Evolutionary conservation across 768 basidiomycete species (phyloP), one percentile per base, ranked within the genome.

Genomic region (Kondoa malvinella): DNA sequence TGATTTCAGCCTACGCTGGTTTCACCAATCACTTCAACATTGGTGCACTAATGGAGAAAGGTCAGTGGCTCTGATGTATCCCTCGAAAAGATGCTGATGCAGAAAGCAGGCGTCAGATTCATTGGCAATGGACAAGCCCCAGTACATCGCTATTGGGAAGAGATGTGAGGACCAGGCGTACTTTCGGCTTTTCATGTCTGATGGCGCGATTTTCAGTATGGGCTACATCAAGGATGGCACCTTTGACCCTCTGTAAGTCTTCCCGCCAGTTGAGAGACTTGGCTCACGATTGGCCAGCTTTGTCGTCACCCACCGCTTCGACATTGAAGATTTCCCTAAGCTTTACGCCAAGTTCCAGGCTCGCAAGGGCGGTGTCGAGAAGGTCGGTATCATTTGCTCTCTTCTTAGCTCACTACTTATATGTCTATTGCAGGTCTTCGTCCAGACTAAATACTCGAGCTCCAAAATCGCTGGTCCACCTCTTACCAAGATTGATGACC

Each of bases 1-100:
- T 25, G 58, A 25, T 60, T 60, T 8, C 29, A 4, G n/a, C n/a
- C 4, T 30, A 30, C 26, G 79, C 82, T 8, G 85, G 84, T 0
- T 85, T 80, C 76, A 83, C 85, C 25, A 86, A 87, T 75, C 81
- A 81, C 27, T 81, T 86, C 75, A 86, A 85, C 72, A 77, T 88
- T 64, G 86, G 86, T 16, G 84, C 86, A 0, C 73, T 88, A 50
- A 88, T 88, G 86, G 86, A 88, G 78, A 86, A 85, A 76, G 86
- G 86, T 8, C n/a, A n/a, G n/a, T n/a, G n/a, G n/a, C n/a, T n/a
- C n/a, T n/a, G n/a, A n/a, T n/a, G n/a, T n/a, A n/a, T n/a, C n/a
- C n/a, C n/a, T n/a, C n/a, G n/a, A n/a, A n/a, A n/a, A n/a, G n/a
- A n/a, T n/a, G n/a, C n/a, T n/a, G n/a, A n/a, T n/a, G n/a, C n/a